Evolutionary conservation across 257 asterid genomes (phyloP), one percentile per base, ranked within the genome.

Genomic region (Salvia hispanica): DNA sequence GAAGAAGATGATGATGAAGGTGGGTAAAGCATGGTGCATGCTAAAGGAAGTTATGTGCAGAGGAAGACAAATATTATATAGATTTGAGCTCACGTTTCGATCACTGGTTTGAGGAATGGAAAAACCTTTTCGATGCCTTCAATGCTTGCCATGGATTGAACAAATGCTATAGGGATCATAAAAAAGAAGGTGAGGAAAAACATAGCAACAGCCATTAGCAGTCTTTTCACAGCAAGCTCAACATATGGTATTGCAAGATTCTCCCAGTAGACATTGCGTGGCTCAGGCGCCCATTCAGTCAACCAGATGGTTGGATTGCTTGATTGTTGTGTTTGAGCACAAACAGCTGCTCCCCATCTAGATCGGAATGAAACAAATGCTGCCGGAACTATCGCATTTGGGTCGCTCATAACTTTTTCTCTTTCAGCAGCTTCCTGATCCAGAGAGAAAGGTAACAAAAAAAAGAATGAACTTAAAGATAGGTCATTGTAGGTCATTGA

Each of bases 251-350:
- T 90, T 33, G 98, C 88, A 64, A 93, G 95, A 80, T 90, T 93
- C 54, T 83, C 84, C 98, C 98, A 93, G 75, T 79, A 90, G 63
- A 93, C 91, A 63, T 93, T 93, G 51, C 96, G 88, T 4, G 97
- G 98, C 66, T 93, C 98, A 18, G 98, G 95, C 16, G 98, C 97
- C 97, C 98, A 93, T 56, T 90, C 94, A 14, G 96, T 86, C 68
- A 93, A 81, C 98, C 98, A 93, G 74, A 86, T 70, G 9, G 96
- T 90, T 34, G 98, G 94, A 74, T 93, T 93, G 66, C 92, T 88
- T 6, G 96, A 53, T 73, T 83, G 97, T 72, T 90, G 97, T 37
- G 99, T 93, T 75, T 93, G 99, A 18, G 97, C 94, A 55, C 99
- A 90, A 54, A 93, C 92, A 31, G 97, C 99, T 16, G 99, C 95